Evolutionary conservation across 176 grass and related monocot species (phyloP), one percentile per base, ranked within the genome.

Genomic region (Musa acuminata): DNA sequence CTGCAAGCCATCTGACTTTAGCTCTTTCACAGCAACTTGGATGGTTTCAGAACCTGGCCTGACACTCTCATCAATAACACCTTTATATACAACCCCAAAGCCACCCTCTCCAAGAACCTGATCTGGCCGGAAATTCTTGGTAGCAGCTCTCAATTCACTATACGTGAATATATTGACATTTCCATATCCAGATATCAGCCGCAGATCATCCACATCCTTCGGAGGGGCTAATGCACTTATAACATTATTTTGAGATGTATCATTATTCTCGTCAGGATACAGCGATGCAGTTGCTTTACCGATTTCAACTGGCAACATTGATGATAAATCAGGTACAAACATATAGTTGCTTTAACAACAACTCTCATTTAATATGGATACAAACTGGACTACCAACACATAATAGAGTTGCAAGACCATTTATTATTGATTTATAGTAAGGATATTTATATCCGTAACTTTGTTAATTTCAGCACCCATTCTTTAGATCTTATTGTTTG

Each of bases 161-260:
- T 74, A 74, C 6, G 72, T 74, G 22, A 74, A 74, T 57, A 74
- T 74, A 52, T 74, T 27, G 24, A 74, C 72, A 74, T 74, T 74
- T 55, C 72, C 72, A 55, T 74, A 74, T 74, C 72, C 72, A 35
- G 52, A 53, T 55, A 74, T 22, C 72, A 57, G 72, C n/a, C 57
- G 13, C 52, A 74, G 24, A 52, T 74, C 72, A 55, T 74, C 25
- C 22, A 74, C 53, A 55, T 74, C 53, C 72, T 74, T 74, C 9
- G 72, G 72, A 8, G 72, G 72, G 25, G 72, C 72, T 26, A 74
- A 23, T 29, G 53, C 8, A 27, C 72, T 74, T 74, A 24, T 29
- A 17, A 52, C 53, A 55, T 57, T 74, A 1, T n/a, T 55, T 14
- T 9, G 52, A 19, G 20, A 27, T 17, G 72, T 27, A 53, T 26